Base-by-base conservation (phyloP, 352 stramenopile species). In the Plasmopara viticola region DNA sequence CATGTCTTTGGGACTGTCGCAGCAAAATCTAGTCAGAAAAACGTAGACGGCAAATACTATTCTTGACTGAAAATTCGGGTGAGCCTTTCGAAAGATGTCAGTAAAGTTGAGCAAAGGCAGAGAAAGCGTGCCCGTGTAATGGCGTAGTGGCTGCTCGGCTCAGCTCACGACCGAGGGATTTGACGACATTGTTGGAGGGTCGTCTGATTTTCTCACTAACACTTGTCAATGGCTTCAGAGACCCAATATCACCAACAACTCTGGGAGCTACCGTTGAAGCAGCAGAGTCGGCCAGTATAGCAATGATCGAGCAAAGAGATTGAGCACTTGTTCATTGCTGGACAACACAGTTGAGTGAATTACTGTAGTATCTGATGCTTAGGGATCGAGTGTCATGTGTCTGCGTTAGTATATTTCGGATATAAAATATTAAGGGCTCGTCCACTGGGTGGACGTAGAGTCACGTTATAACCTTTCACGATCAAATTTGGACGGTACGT, bases 401-500 rank as follows among this genome's bases (percentile, higher is more conserved):
- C 13, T 25, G 20, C 10, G 31, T 35, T 35, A 6, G 31, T 35
- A 35, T 35, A 30, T 13, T 30, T 20, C 14, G 9, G 2, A 29
- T 29, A 64, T 60, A 5, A 51, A 52, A 3, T 52, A 7, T 60
- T 17, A 9, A 39, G 60, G 51, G 44, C 47, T 6, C 18, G 33
- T 60, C 57, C 51, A 60, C 51, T 28, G 9, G 17, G 57, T 29
- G 51, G 51, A 64, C 34, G 52, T 31, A 46, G 38, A 13, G 18
- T 8, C 9, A 37, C 10, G 18, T 18, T 6, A 35, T n/a, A 10
- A 5, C 38, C 4, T 20, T 46, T 6, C 28, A 25, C 13, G 10
- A 37, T 37, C 13, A 48, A 37, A 35, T 48, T 20, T 48, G 25
- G 10, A 7, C 18, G 25, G 25, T 6, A 10, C 14, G 0, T 12